These are phyloP conservation scores for Neurospora crassa DNA, from an alignment of 2,329 filamentous ascomycete species.

Conservation along the genomic window DNA sequence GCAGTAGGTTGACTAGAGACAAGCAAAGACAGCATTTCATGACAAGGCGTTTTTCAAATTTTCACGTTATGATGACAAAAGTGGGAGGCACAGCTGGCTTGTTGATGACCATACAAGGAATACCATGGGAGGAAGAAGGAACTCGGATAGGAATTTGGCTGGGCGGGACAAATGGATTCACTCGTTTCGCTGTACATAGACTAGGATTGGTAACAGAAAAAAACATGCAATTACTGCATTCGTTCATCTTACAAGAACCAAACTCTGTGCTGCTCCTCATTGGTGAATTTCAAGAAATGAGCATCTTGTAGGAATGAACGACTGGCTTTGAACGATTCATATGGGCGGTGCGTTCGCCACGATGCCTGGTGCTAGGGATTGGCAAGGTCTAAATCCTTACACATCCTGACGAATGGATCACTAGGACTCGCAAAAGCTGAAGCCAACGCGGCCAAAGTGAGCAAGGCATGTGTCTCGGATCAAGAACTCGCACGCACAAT, in stretches of 20 bases:
- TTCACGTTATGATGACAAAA: not conserved
- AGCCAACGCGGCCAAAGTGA: too few relatives aligned
- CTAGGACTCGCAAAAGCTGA: too few relatives aligned
- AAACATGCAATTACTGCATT: not conserved
- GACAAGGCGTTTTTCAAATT: not conserved
- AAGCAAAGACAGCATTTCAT: not conserved
- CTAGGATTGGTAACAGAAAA: not conserved
- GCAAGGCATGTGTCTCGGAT: too few relatives aligned
- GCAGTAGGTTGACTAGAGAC: not conserved
- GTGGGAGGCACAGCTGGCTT: not conserved
- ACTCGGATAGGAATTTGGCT: not conserved
- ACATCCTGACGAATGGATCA: too few relatives aligned
- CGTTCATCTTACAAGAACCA: not conserved
- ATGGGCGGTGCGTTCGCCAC: not conserved
- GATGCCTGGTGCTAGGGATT: too few relatives aligned
- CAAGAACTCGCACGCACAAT: too few relatives aligned
- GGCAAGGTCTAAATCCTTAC: too few relatives aligned
- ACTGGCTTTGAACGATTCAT: not conserved
- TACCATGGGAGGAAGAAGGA: not conserved
- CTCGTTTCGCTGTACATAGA: not conserved
- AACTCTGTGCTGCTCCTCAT: not conserved
- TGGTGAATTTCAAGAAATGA: not conserved
- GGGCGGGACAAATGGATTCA: not conserved
- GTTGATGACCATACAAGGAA: not conserved
- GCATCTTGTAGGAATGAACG: not conserved